Base-by-base conservation (phyloP, 2,329 filamentous ascomycete species). In the Drechslerella coelobrocha region DNA sequence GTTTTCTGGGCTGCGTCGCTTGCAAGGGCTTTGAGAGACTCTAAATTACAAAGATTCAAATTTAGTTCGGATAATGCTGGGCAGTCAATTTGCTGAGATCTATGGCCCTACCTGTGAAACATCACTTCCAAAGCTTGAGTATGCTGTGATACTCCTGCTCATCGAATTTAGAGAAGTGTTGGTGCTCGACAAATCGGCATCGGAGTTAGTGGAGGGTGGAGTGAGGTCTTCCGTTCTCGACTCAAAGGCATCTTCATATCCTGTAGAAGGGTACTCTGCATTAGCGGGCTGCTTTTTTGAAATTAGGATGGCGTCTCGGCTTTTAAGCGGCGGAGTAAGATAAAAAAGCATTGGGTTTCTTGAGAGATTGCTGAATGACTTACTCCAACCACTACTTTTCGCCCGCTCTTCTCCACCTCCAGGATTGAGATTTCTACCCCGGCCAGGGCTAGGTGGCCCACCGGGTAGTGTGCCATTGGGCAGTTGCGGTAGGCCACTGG, bases 191-290 rank as follows among this genome's bases (percentile, higher is more conserved):
- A 62, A 50, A 24, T 71, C 66, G 34, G 59, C 66, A 54, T 71
- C 66, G 26, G 66, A 71, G 45, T 71, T 71, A n/a, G 66, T 71
- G n/a, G 66, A 71, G 21, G 66, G 66, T 12, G 66, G 66, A 45
- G 66, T 71, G n/a, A 71, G 66, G 45, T 61, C 68, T 27, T 72
- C 68, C n/a, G 61, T 48, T 39, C 68, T 61, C 37, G 48, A 50
- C 48, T 72, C 68, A 29, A 53, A 71, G 37, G 59, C 54, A 26
- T 71, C 66, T 47, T 71, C 66, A 31, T 54, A 71, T 60, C 66
- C 66, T 71, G 29, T 6, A n/a, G 17, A 31, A 56, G 10, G 10
- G 14, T 21, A 47, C 45, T 39, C 23, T 19, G 7, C 7, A 23
- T 55, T 41, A 55, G 31, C 31, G 17, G 8, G 8, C n/a, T n/a